phyloP scores from a whole-genome alignment of 2,329 filamentous ascomycete genomes.

The Daldinia sp. region DNA sequence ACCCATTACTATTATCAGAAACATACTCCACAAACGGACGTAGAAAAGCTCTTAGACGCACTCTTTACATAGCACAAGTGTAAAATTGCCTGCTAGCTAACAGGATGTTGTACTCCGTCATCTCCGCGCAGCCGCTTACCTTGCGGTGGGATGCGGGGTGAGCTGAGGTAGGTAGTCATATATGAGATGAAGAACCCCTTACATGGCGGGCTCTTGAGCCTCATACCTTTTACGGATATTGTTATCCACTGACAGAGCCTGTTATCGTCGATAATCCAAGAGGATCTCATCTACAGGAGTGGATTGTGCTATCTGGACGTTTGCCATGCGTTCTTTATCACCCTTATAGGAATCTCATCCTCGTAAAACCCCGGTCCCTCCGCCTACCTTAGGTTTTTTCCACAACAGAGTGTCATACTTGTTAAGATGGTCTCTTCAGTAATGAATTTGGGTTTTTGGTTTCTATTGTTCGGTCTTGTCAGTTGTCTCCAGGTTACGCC shows the following conservation, averaged over 20 bases:
- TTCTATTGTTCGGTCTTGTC: constrained; percentile 29
- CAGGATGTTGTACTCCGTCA: neutral
- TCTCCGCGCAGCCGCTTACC: constrained; percentile 7
- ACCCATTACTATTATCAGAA: constrained; percentile 1
- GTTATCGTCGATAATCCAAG: neutral
- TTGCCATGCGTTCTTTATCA: neutral
- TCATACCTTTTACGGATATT: constrained; percentile 1
- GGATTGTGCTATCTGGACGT: neutral
- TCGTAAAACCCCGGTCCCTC: neutral
- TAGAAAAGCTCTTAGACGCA: neutral
- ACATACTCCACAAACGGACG: constrained; percentile 5
- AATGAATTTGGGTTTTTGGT: neutral
- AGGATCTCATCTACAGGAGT: neutral
- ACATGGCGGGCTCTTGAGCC: neutral
- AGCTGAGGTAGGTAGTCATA: neutral
- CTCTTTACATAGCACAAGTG: constrained; percentile 6
- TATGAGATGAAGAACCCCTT: constrained; percentile 1
- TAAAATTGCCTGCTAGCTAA: neutral
- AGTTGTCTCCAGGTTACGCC: constrained; percentile 56
- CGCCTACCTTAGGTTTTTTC: neutral
- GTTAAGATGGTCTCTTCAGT: constrained; percentile 17
- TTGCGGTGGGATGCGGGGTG: neutral
- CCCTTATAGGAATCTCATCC: neutral
- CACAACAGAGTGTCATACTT: neutral
- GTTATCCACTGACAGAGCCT: neutral